Percentiles rank a stretch among this genome's conserved stretches.
Conservation (phyloP, 2,329 filamentous ascomycete genomes). For the Ceratocystiopsis sp. region DNA sequence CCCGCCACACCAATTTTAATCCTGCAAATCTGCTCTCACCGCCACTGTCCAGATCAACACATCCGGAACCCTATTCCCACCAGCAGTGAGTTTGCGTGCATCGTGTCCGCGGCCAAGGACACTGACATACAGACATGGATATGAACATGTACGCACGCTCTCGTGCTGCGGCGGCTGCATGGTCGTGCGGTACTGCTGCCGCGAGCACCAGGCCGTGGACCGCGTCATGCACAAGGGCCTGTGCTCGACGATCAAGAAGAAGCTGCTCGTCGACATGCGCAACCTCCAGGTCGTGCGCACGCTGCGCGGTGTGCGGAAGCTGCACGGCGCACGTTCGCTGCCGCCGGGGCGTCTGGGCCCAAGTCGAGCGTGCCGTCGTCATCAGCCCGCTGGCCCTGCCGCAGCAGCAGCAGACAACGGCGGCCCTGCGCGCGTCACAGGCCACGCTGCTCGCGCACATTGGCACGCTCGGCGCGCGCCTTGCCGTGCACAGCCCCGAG, state of each 20-base stretch:
- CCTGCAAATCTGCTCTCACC: too few relatives aligned
- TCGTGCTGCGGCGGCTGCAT: too few relatives aligned
- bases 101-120: too few relatives aligned
- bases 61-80: too few relatives aligned
- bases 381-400: slow-evolving; percentile 11
- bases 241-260: too few relatives aligned
- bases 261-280: slow-evolving; percentile 14
- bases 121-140: too few relatives aligned
- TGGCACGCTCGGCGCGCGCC: neutral
- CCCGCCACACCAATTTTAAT: too few relatives aligned
- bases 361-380: slow-evolving; percentile 10
- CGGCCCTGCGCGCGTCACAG: too few relatives aligned
- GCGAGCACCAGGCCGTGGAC: slow-evolving; percentile 13
- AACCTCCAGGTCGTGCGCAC: slow-evolving; percentile 9
- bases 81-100: too few relatives aligned
- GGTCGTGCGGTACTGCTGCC: neutral
- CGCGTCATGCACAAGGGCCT: too few relatives aligned
- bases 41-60: too few relatives aligned
- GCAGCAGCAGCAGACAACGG: slow-evolving; percentile 1
- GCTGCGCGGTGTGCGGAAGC: neutral
- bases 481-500: neutral
- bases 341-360: slow-evolving; percentile 9
- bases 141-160: too few relatives aligned
- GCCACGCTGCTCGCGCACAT: neutral
- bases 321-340: slow-evolving; percentile 2